Evolutionary conservation across 2,329 filamentous ascomycete species (phyloP).

Genomic region (Hirsutella rhossiliensis): DNA sequence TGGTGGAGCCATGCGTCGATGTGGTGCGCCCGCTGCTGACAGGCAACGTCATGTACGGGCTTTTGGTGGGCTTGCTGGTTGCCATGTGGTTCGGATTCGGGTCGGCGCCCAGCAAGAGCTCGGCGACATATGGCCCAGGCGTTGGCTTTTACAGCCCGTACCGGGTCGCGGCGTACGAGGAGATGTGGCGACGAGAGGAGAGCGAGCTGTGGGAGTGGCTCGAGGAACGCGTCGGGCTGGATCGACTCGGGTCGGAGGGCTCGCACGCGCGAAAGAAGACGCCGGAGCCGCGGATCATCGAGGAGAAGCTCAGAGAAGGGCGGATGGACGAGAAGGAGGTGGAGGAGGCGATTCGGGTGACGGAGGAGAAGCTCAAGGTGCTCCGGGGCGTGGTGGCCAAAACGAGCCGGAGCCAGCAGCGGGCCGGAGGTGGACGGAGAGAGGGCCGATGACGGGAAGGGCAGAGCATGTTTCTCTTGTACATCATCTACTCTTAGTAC

Average conservation of each 20-base stretch:
- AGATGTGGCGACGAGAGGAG: constrained; percentile 84
- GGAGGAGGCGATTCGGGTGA: constrained; percentile 69
- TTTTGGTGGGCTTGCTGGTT: constrained; percentile 62
- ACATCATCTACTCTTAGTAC: too few relatives aligned
- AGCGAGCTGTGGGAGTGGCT: constrained; percentile 88
- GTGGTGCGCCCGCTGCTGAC: constrained; percentile 60
- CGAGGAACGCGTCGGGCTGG: constrained; percentile 71
- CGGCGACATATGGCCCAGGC: constrained; percentile 21
- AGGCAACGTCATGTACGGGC: constrained; percentile 63
- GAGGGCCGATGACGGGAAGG: not conserved
- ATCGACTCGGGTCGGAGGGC: constrained; percentile 34
- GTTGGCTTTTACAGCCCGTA: constrained; percentile 36
- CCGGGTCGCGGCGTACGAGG: constrained; percentile 74
- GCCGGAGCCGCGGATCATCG: constrained; percentile 41
- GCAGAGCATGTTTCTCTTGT: too few relatives aligned
- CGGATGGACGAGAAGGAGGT: constrained; percentile 63
- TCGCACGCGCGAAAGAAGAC: constrained; percentile 28
- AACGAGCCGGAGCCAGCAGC: constrained; percentile 14
- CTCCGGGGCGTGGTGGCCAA: constrained; percentile 60
- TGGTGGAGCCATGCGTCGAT: constrained; percentile 58
- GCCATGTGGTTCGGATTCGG: constrained; percentile 62
- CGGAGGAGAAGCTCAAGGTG: constrained; percentile 69
- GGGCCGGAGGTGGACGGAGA: not conserved
- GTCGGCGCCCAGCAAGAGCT: constrained; percentile 25
- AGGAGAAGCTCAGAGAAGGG: constrained; percentile 46